phyloP scores from a whole-genome alignment of 331 rosid genomes.

The Malus hybrid region DNA sequence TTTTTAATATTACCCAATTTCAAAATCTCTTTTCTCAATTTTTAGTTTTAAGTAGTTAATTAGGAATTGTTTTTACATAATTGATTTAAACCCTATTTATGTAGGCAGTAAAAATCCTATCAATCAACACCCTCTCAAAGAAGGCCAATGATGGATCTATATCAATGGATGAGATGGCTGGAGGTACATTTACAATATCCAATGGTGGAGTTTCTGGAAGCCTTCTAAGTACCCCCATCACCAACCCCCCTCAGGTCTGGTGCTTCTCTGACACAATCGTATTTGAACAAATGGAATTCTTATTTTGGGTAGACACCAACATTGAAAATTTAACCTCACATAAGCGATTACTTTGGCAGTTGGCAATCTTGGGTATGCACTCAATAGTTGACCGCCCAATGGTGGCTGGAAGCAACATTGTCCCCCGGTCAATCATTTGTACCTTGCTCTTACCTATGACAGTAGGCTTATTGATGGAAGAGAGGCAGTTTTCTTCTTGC shows the following conservation, averaged over 20 bases:
- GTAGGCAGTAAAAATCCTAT: too few relatives aligned
- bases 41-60: too few relatives aligned
- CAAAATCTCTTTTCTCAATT: too few relatives aligned
- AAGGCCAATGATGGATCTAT: slow-evolving; percentile 75
- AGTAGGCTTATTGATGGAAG: slow-evolving; percentile 85
- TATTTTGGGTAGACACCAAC: background rate
- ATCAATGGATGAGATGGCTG: slow-evolving; percentile 93
- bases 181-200: slow-evolving; percentile 84
- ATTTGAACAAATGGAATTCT: background rate
- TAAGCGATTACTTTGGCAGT: slow-evolving; percentile 36
- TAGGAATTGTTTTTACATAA: too few relatives aligned
- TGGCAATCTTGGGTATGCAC: slow-evolving; percentile 84
- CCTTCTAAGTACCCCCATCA: slow-evolving; percentile 88
- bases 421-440: slow-evolving; percentile 75
- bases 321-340: background rate
- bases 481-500: slow-evolving; percentile 87
- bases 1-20: too few relatives aligned
- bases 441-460: slow-evolving; percentile 77
- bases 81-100: too few relatives aligned
- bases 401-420: slow-evolving; percentile 64
- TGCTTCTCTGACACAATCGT: background rate
- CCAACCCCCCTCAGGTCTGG: slow-evolving; percentile 87
- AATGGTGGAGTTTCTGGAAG: slow-evolving; percentile 93
- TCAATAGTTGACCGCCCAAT: slow-evolving; percentile 63
- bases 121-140: slow-evolving; percentile 54